Percentiles rank a stretch among this genome's conserved stretches.
phyloP scores from a whole-genome alignment of 441 rosid species.

The Raphanus hybrid region DNA sequence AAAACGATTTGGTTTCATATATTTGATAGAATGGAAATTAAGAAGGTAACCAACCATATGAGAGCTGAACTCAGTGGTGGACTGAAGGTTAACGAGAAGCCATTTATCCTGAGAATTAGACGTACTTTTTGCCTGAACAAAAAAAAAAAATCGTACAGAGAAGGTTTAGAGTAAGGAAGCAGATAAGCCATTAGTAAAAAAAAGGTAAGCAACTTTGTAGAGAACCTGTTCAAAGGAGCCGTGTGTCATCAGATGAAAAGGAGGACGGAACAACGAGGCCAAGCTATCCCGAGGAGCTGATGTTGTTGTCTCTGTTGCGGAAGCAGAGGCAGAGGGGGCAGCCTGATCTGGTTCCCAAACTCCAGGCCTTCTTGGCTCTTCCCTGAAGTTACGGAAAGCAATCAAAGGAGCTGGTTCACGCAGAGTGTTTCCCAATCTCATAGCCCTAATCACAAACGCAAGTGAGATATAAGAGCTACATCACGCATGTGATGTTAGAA shows the following conservation, averaged over 20 bases:
- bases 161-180: constrained; percentile 16
- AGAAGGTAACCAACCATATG: constrained; percentile 89
- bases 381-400: constrained; percentile 90
- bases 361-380: constrained; percentile 88
- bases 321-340: constrained; percentile 51
- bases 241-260: constrained; percentile 76
- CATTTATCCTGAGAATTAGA: constrained; percentile 85
- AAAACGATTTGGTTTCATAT: too few relatives aligned
- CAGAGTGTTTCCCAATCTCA: constrained; percentile 54
- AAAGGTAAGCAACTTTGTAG: constrained; percentile 2
- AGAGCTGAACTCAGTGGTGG: constrained; percentile 90
- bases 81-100: constrained; percentile 93
- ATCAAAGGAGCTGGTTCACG: constrained; percentile 64
- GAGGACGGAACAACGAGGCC: constrained; percentile 94
- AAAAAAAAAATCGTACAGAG: constrained; percentile 9
- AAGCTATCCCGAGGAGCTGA: constrained; percentile 80
- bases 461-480: constrained; percentile 22
- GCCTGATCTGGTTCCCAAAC: constrained; percentile 92
- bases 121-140: constrained; percentile 73
- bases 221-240: constrained; percentile 94
- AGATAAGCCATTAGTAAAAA: not conserved
- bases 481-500: not conserved
- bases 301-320: constrained; percentile 47
- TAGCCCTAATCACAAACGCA: constrained; percentile 48
- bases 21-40: not conserved